These are phyloP conservation scores for Tolypocladium paradoxum DNA, from an alignment of 2,329 filamentous ascomycete genomes.

Conservation along the genomic window DNA sequence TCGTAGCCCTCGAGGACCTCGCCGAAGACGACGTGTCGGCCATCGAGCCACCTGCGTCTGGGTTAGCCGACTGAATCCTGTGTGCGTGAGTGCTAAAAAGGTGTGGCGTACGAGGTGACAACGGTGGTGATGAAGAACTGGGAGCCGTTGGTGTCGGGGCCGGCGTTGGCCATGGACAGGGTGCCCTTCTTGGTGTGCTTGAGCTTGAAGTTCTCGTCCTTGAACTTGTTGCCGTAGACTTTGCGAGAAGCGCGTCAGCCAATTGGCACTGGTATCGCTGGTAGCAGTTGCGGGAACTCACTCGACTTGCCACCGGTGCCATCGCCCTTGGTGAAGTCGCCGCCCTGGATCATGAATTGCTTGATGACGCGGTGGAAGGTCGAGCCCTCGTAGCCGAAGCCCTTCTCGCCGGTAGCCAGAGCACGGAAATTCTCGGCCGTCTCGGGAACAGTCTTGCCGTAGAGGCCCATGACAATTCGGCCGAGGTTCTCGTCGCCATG, in stretches of 20 bases:
- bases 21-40: constrained; percentile 77
- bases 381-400: constrained; percentile 72
- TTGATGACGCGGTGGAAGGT: constrained; percentile 86
- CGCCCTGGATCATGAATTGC: constrained; percentile 85
- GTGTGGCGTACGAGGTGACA: constrained; percentile 53
- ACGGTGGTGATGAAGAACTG: constrained; percentile 89
- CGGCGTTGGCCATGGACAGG: constrained; percentile 77
- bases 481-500: constrained; percentile 66
- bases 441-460: constrained; percentile 79
- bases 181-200: constrained; percentile 81
- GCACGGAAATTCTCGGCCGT: constrained; percentile 65
- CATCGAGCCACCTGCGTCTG: constrained; percentile 60
- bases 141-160: constrained; percentile 76
- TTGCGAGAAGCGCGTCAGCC: constrained; percentile 7
- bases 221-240: constrained; percentile 77
- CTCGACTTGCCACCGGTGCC: constrained; percentile 79
- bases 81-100: neutral
- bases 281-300: constrained; percentile 27
- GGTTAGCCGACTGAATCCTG: neutral
- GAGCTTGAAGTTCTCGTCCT: constrained; percentile 91
- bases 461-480: constrained; percentile 70
- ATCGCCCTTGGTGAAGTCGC: constrained; percentile 76
- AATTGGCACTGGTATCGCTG: constrained; percentile 2
- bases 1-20: constrained; percentile 83
- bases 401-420: constrained; percentile 77